Percentiles rank a stretch among this genome's conserved stretches.
These are phyloP conservation scores for Candida fluviatilis DNA, from an alignment of 805 yeast species.

Conservation along the genomic window DNA sequence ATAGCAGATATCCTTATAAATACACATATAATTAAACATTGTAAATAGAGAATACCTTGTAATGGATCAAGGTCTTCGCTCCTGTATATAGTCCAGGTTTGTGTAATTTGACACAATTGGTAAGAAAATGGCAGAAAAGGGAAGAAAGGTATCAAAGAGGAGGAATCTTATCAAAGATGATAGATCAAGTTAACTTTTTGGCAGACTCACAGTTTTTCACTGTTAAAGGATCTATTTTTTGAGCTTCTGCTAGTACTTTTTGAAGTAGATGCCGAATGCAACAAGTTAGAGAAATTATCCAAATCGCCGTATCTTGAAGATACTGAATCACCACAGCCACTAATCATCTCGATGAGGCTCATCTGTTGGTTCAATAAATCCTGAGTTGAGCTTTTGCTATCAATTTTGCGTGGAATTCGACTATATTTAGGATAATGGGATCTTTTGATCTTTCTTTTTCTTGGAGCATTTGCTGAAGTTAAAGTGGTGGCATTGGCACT, in stretches of 20 bases:
- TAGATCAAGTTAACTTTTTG: no score
- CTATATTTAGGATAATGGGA: not conserved
- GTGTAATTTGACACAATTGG: no score
- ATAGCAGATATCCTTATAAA: no score
- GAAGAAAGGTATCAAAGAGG: no score
- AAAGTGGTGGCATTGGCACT: not conserved
- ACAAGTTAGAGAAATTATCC: not conserved
- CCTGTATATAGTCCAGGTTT: no score
- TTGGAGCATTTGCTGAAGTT: not conserved
- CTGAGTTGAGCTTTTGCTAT: not conserved
- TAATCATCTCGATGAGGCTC: not conserved
- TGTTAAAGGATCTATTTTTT: not conserved
- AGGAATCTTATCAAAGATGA: no score
- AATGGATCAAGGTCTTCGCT: no score
- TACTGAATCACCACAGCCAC: not conserved
- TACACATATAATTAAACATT: no score
- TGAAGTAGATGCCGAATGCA: conserved; percentile 3
- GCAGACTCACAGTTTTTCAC: not conserved
- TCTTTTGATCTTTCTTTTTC: not conserved
- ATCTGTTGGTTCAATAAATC: not conserved
- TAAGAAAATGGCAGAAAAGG: no score
- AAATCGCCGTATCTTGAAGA: conserved; percentile 2
- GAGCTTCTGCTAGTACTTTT: conserved; percentile 1
- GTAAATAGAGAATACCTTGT: no score
- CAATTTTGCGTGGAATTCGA: conserved; percentile 1